Evolutionary conservation across 1,284 basidiomycete genomes (phyloP).

Genomic region (Neotropicomus parvogracilis): DNA sequence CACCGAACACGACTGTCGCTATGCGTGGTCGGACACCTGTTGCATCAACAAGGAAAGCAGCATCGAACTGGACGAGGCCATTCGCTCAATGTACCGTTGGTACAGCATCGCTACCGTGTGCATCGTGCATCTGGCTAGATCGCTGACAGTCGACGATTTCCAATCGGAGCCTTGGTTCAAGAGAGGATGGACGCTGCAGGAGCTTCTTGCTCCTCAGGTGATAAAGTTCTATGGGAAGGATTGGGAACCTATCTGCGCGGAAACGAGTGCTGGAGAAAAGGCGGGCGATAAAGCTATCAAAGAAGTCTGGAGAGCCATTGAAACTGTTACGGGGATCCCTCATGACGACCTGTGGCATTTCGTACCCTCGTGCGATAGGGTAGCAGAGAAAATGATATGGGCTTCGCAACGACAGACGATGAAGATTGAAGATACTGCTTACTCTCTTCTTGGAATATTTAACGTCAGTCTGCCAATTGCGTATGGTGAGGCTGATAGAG

Average conservation of each 20-base stretch:
- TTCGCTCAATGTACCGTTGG: conserved; percentile 26
- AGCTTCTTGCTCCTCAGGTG: conserved; percentile 17
- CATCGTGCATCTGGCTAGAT: conserved; percentile 18
- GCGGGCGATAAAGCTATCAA: conserved; percentile 17
- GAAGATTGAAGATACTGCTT: conserved; percentile 18
- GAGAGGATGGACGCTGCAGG: conserved; percentile 23
- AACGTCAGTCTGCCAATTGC: conserved; percentile 19
- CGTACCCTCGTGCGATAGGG: conserved; percentile 18
- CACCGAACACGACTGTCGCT: conserved; percentile 10
- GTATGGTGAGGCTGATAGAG: conserved; percentile 19
- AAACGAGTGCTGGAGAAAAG: neutral
- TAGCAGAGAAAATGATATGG: conserved; percentile 22
- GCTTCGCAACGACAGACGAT: conserved; percentile 17
- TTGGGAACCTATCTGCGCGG: conserved; percentile 14
- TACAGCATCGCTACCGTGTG: conserved; percentile 18
- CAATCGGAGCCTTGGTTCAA: conserved; percentile 18
- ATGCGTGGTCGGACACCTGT: conserved; percentile 24
- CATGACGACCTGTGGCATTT: conserved; percentile 12
- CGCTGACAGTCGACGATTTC: conserved; percentile 13
- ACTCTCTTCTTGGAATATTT: conserved; percentile 21
- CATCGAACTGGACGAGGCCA: conserved; percentile 24
- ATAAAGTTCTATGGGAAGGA: conserved; percentile 20
- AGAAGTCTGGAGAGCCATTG: conserved; percentile 12
- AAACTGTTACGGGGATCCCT: conserved; percentile 12
- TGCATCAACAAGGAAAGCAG: conserved; percentile 26